Conservation (phyloP, 768 basidiomycete species). For the Mycena sanguinolenta region DNA sequence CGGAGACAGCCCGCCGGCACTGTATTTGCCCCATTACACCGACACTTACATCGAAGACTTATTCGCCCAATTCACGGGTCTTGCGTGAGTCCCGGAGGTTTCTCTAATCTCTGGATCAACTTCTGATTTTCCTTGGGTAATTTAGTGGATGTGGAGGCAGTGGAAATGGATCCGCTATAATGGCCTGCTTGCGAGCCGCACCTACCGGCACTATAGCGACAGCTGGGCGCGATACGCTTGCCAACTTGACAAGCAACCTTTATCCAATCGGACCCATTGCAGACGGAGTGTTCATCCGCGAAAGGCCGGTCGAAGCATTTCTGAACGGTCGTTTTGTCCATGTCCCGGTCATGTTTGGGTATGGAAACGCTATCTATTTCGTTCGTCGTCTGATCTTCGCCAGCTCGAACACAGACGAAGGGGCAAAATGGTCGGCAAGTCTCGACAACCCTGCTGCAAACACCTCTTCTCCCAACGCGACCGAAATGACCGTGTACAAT, state of each 20-base stretch:
- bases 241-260: conserved; percentile 48
- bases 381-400: not conserved
- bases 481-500: conserved; percentile 55
- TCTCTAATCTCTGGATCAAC: not conserved
- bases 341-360: conserved; percentile 59
- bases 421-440: conserved; percentile 53
- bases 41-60: conserved; percentile 51
- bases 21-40: conserved; percentile 49
- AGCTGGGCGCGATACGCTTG: conserved; percentile 49
- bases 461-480: conserved; percentile 54
- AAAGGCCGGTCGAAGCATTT: conserved; percentile 57
- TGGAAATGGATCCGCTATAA: conserved; percentile 35
- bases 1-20: conserved; percentile 60
- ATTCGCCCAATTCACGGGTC: conserved; percentile 50
- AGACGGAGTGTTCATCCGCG: conserved; percentile 50
- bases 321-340: conserved; percentile 50
- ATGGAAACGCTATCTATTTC: not conserved
- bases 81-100: conserved; percentile 47
- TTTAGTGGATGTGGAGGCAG: conserved; percentile 43
- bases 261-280: conserved; percentile 56
- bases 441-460: conserved; percentile 53
- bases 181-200: conserved; percentile 52
- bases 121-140: not conserved
- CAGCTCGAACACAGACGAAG: conserved; percentile 59
- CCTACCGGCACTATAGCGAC: conserved; percentile 43